Base-by-base conservation (phyloP, 805 yeast genomes). In the Pichia occidentalis region DNA sequence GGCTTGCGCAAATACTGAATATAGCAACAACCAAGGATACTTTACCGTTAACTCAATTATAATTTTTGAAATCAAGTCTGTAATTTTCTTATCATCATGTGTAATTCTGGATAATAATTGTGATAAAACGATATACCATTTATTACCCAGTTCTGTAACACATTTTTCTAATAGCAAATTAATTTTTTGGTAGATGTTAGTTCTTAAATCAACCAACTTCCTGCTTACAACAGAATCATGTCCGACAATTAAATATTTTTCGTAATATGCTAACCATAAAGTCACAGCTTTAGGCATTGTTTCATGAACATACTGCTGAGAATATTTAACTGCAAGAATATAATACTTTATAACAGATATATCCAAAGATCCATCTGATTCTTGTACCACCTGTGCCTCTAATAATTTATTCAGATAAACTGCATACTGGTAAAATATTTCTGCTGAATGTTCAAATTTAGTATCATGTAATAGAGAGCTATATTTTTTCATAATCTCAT, bases 251-350 rank as follows among this genome's bases (percentile, higher is more conserved):
- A 35, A 44, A 36, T 57, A 59, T 31, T 52, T 56, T 24, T 65
- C 68, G 1, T 71, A 76, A 56, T 80, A 83, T 49, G 88, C 95
- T 18, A 92, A 64, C 98, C 98, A 92, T 7, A 85, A 70, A 0
- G 95, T 86, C 5, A 88, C 71, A n/a, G 85, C 73, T 51, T 86
- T 87, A 0, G 98, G 97, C 16, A 92, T 62, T 0, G 90, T 81
- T 59, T 92, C 97, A 51, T 77, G 81, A 22, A 40, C 43, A 24
- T 42, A 39, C 7, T 30, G 33, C 25, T 73, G 69, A 1, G 92
- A 86, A 28, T 68, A 64, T 8, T 70, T 67, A 19, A 85, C 67
- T 0, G 90, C 75, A 23, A 71, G 67, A 23, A 77, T 60, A 50
- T 80, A 83, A 28, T 70, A 64, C 7, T 67, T 54, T 7, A 84